Conservation (phyloP, 176 grass and related monocot species). For the Oryza rufipogon region DNA sequence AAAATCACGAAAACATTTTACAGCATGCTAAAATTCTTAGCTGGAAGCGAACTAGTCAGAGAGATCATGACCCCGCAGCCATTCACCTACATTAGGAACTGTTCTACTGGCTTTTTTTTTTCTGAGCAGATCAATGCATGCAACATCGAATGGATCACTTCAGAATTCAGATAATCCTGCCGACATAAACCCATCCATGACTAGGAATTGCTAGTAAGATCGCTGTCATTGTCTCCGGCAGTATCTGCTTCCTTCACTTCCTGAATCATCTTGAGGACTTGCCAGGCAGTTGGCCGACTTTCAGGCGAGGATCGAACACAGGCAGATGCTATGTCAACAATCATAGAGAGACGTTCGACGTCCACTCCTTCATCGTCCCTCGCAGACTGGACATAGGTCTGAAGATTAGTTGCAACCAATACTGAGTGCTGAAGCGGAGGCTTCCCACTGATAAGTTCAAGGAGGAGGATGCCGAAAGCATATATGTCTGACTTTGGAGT, state of each 20-base stretch:
- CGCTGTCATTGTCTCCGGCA: constrained; percentile 69
- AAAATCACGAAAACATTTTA: constrained; percentile 38
- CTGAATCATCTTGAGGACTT: constrained; percentile 98
- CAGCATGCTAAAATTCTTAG: not conserved
- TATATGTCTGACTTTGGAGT: constrained; percentile 93
- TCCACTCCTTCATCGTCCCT: constrained; percentile 76
- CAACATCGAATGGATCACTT: not conserved
- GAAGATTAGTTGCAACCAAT: constrained; percentile 63
- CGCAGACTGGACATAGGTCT: constrained; percentile 59
- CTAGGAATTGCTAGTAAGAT: constrained; percentile 75
- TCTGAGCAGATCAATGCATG: constrained; percentile 6
- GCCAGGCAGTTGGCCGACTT: constrained; percentile 86
- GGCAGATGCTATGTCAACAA: constrained; percentile 68
- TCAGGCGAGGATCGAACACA: constrained; percentile 74
- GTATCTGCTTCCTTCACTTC: constrained; percentile 92
- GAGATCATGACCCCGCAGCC: constrained; percentile 44
- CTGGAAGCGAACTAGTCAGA: constrained; percentile 27
- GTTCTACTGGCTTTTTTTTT: not conserved
- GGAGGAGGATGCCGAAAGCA: constrained; percentile 77
- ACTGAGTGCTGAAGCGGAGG: constrained; percentile 66
- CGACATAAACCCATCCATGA: constrained; percentile 14
- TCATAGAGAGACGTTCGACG: constrained; percentile 74
- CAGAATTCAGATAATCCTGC: not conserved
- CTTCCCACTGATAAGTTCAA: constrained; percentile 86
- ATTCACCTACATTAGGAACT: constrained; percentile 4